Evolutionary conservation across 176 grass and related monocot species (phyloP), one percentile per base, ranked within the genome.

Genomic region (Ananas comosus): DNA sequence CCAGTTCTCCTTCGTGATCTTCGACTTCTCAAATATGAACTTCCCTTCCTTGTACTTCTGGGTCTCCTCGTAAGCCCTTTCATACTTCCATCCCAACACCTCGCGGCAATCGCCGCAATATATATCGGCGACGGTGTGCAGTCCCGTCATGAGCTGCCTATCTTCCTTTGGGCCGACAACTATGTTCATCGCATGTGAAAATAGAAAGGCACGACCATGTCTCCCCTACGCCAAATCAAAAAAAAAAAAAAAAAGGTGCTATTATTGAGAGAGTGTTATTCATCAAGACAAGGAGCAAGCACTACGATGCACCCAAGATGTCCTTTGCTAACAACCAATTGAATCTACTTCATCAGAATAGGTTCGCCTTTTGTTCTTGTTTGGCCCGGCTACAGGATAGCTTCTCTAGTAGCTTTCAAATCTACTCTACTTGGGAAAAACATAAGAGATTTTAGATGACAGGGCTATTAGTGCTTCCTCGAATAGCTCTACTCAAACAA

Each of bases 1-100:
- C 88, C 85, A 87, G 64, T 91, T 91, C 67, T 87, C 88, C 64
- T 85, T 91, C 19, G 87, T 59, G 61, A 91, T 91, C 75, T 91
- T 91, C 53, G 85, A 80, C 77, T 91, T 91, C 63, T 91, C 88
- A 67, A 91, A 91, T 71, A 91, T 91, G 81, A 85, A 91, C 68
- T 91, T 91, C n/a, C 88, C 81, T 84, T 91, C 88, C 67, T 91
- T 87, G 75, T 91, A 91, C 23, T 85, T 91, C 64, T 91, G 85
- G 12, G 81, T 53, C 51, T 87, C 81, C 71, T 91, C 88, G 2
- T 87, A 87, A 12, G 88, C 88, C 65, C 88, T 67, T 64, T 85
- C 84, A 16, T 87, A 91, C 65, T 91, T 91, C 88, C 88, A 91
- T 27, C 88, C 88, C 48, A 91, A 29, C 29, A 91, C 85, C 58